Percentiles rank a stretch among this genome's conserved stretches.
phyloP scores from a whole-genome alignment of 805 yeast species.

The Isabelozyma gotoi region DNA sequence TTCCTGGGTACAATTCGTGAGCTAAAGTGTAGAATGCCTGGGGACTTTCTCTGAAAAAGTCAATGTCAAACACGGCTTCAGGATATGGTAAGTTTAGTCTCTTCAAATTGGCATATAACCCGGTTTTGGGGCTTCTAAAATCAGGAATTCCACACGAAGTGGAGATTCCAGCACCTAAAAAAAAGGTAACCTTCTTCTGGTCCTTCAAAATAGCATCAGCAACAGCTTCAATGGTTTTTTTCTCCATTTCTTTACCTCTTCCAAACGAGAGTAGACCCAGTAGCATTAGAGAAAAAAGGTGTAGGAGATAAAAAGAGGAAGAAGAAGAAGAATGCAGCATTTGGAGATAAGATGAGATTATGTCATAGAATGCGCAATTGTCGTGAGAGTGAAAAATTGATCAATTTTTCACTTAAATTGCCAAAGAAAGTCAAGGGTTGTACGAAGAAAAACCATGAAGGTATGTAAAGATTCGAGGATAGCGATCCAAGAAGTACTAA shows the following conservation, averaged over 20 bases:
- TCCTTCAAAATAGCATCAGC: slow-evolving; percentile 31
- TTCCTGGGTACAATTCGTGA: slow-evolving; percentile 84
- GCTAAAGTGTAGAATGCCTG: slow-evolving; percentile 84
- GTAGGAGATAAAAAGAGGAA: background rate
- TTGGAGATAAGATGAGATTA: too few species aligned
- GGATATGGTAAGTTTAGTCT: slow-evolving; percentile 81
- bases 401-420: too few species aligned
- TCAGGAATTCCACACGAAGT: slow-evolving; percentile 96
- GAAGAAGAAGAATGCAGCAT: background rate
- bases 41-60: slow-evolving; percentile 72
- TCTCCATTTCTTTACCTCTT: slow-evolving; percentile 8
- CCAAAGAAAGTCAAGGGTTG: too few species aligned
- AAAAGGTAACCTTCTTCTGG: slow-evolving; percentile 53
- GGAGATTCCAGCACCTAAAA: slow-evolving; percentile 93
- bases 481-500: background rate
- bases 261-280: background rate
- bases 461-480: background rate
- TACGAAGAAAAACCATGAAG: too few species aligned
- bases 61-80: slow-evolving; percentile 93
- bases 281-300: background rate
- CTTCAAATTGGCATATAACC: slow-evolving; percentile 77
- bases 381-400: too few species aligned
- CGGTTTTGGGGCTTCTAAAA: slow-evolving; percentile 88
- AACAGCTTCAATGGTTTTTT: slow-evolving; percentile 21
- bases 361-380: too few species aligned